Percentiles rank a stretch among this genome's conserved stretches.
These are phyloP conservation scores for Xylariaceae sp. DNA, from an alignment of 2,329 filamentous ascomycete genomes.

Conservation along the genomic window DNA sequence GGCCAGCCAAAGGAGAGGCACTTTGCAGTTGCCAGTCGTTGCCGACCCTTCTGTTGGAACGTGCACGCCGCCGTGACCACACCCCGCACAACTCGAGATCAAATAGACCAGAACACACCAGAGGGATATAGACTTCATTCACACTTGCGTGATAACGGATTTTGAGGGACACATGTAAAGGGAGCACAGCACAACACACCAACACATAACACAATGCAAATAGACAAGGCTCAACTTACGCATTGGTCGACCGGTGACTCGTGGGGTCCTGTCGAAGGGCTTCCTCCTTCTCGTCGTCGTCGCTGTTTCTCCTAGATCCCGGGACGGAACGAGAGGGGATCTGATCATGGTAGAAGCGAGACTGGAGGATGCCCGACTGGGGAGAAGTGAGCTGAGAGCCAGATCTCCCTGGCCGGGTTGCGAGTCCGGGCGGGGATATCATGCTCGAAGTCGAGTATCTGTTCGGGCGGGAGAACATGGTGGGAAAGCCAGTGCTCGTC, in stretches of 20 bases:
- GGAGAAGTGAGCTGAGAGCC: slow-evolving; percentile 78
- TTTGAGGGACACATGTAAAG: neutral
- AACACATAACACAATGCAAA: too few species aligned
- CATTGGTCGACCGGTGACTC: slow-evolving; percentile 65
- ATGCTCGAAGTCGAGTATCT: slow-evolving; percentile 85
- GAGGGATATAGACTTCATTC: neutral
- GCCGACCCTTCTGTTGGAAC: too few species aligned
- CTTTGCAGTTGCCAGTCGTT: too few species aligned
- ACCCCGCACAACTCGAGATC: too few species aligned
- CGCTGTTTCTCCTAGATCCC: slow-evolving; percentile 79
- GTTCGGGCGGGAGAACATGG: slow-evolving; percentile 74
- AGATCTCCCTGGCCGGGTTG: slow-evolving; percentile 66
- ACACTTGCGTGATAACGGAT: neutral
- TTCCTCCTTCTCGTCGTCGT: slow-evolving; percentile 80
- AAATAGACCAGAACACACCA: neutral
- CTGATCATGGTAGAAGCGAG: slow-evolving; percentile 54
- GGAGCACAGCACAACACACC: neutral
- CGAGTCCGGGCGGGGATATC: slow-evolving; percentile 69
- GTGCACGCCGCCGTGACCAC: too few species aligned
- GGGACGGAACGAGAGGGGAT: slow-evolving; percentile 81
- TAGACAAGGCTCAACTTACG: slow-evolving; percentile 55
- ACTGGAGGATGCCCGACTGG: slow-evolving; percentile 52
- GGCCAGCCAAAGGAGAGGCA: too few species aligned
- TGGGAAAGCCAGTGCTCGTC: slow-evolving; percentile 60
- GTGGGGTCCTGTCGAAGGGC: slow-evolving; percentile 62